Evolutionary conservation across 768 basidiomycete genomes (phyloP).

Genomic region (Mycena latifolia): DNA sequence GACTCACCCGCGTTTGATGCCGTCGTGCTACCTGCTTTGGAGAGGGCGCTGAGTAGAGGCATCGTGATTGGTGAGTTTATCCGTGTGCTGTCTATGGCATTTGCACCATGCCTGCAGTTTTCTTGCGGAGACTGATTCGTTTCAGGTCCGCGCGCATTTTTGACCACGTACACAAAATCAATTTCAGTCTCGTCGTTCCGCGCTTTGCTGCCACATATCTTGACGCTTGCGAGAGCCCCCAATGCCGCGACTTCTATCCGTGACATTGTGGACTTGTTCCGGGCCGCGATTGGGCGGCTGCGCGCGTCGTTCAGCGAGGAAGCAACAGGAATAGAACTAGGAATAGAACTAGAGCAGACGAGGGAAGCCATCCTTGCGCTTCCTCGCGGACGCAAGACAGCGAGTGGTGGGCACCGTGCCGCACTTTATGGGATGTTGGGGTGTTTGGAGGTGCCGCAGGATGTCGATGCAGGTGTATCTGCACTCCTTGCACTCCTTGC

Average conservation of each 20-base stretch:
- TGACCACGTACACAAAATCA: conserved; percentile 27
- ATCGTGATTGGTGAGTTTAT: conserved; percentile 19
- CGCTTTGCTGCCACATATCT: conserved; percentile 24
- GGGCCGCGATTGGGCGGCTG: conserved; percentile 19
- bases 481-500: conserved; percentile 49
- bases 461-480: conserved; percentile 59
- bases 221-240: conserved; percentile 35
- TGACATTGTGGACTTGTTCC: conserved; percentile 33
- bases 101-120: not conserved
- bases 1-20: conserved; percentile 29
- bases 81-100: too few relatives aligned
- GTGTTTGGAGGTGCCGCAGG: conserved; percentile 52
- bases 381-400: conserved; percentile 87
- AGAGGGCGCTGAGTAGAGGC: conserved; percentile 26
- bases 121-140: not conserved
- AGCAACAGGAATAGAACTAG: conserved; percentile 47
- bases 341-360: conserved; percentile 58
- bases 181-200: conserved; percentile 28
- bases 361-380: conserved; percentile 73
- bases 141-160: conserved; percentile 31
- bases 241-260: conserved; percentile 4
- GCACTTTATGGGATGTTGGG: conserved; percentile 86
- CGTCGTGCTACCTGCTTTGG: conserved; percentile 29
- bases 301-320: conserved; percentile 51
- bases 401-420: conserved; percentile 88